Base-by-base conservation (phyloP, 2,329 filamentous ascomycete species). In the Cladosporium sp. region DNA sequence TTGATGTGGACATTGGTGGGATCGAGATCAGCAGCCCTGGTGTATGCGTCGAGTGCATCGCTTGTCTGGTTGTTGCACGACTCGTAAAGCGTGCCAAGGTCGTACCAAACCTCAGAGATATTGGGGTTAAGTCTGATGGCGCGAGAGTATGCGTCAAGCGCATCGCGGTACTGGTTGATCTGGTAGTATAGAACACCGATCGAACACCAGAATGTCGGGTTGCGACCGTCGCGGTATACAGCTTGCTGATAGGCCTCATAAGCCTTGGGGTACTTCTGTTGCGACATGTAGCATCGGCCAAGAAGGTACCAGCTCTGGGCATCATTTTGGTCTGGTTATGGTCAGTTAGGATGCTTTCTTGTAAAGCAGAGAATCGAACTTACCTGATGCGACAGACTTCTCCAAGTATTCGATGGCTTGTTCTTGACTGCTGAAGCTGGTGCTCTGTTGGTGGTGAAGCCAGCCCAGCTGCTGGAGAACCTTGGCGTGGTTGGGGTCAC, bases 61-160 rank as follows among this genome's bases (percentile, higher is more conserved):
- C 87, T 90, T 60, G 96, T 96, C 76, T 99, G 94, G 77, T 97
- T 97, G 81, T 99, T 97, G 76, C 94, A 99, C 25, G 92, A 96
- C 74, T 99, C 94, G 71, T 99, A 99, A 88, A 95, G 66, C 67
- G 94, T 99, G 63, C 94, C 94, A 39, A 99, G 80, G 74, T 99
- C 94, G 75, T 97, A 99, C 94, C 94, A 99, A 54, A 99, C 94
- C 75, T 99, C 94, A 1, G 92, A 97, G 64, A 99, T 97, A 79
- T 96, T 97, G 5, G 94, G 94, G 73, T 97, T 99, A 68, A 99
- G 78, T 58, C 94, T 88, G 69, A 97, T 99, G 49, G 94, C 94
- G 61, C 94, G 89, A 62, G 92, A 97, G 76, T 97, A 99, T 39
- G 94, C 94, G 78, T 99, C 94, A 55, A 99, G 84, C 3, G 94